These are phyloP conservation scores for Cladosporium sphaerospermum DNA, from an alignment of 2,329 filamentous ascomycete genomes.

Conservation along the genomic window DNA sequence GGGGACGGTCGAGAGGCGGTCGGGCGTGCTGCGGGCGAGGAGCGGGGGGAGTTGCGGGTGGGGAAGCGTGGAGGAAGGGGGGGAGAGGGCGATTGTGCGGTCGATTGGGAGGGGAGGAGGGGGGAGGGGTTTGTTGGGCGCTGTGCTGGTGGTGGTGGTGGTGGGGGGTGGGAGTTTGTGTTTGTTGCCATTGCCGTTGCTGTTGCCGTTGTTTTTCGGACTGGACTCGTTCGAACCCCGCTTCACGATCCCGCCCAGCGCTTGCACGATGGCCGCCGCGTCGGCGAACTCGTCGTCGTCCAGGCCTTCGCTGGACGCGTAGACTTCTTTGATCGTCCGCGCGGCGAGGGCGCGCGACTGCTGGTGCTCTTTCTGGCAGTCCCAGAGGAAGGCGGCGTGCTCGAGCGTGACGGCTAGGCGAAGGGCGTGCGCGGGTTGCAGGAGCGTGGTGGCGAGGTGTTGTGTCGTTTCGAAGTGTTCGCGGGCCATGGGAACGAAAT, in stretches of 20 bases:
- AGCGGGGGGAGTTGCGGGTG: too few relatives aligned
- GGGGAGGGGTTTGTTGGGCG: not conserved
- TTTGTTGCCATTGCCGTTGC: not conserved
- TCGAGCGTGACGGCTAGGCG: constrained; percentile 87
- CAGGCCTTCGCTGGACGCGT: constrained; percentile 85
- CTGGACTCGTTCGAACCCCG: constrained; percentile 45
- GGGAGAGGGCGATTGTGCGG: constrained; percentile 28
- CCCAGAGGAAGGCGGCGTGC: constrained; percentile 87
- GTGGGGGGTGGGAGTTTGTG: not conserved
- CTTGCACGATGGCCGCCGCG: constrained; percentile 78
- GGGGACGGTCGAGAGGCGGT: constrained; percentile 28
- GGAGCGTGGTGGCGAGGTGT: constrained; percentile 63
- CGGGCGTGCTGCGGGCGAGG: constrained; percentile 21
- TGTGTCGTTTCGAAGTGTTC: constrained; percentile 75
- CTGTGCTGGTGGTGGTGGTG: constrained; percentile 8
- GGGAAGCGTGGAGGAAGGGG: too few relatives aligned
- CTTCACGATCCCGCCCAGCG: constrained; percentile 84
- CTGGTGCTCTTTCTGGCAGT: constrained; percentile 78
- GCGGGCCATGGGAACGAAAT: constrained; percentile 79
- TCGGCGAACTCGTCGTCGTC: constrained; percentile 94
- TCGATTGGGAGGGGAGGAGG: constrained; percentile 22
- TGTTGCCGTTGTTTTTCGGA: constrained; percentile 1
- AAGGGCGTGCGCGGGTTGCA: constrained; percentile 84
- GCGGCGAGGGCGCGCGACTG: constrained; percentile 71
- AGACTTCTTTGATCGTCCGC: constrained; percentile 81